Percentiles rank a stretch among this genome's conserved stretches.
phyloP scores from a whole-genome alignment of 352 stramenopile species.

The Pythium folliculosum region DNA sequence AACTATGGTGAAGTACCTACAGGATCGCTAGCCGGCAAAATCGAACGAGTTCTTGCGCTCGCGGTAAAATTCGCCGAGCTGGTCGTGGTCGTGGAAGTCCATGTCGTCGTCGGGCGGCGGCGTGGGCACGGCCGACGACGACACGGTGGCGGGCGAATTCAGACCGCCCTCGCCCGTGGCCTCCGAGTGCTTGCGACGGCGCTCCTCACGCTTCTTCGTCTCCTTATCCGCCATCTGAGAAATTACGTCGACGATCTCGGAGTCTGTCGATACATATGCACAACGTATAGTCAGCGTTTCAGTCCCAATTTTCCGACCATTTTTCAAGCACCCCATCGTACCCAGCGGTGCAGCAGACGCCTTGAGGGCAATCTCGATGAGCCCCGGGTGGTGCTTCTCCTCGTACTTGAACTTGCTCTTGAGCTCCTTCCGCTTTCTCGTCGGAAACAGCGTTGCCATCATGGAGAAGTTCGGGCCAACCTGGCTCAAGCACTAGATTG shows the following conservation, averaged over 20 bases:
- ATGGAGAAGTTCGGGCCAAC: slow-evolving; percentile 86
- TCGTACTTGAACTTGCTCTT: slow-evolving; percentile 90
- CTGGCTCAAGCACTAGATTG: slow-evolving; percentile 65
- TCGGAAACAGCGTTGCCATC: slow-evolving; percentile 85
- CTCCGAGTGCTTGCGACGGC: slow-evolving; percentile 33
- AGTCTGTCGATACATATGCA: slow-evolving; percentile 32
- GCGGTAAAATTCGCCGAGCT: slow-evolving; percentile 47
- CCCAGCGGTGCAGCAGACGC: slow-evolving; percentile 64
- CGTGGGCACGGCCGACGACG: slow-evolving; percentile 27
- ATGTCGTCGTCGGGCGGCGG: slow-evolving; percentile 20
- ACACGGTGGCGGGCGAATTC: slow-evolving; percentile 29
- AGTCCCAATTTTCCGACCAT: background rate
- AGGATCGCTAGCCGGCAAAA: slow-evolving; percentile 46
- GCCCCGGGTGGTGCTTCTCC: slow-evolving; percentile 69
- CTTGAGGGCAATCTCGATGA: slow-evolving; percentile 83
- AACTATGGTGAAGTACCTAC: background rate
- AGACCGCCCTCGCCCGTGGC: slow-evolving; percentile 19
- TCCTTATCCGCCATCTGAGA: slow-evolving; percentile 80
- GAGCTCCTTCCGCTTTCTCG: slow-evolving; percentile 78
- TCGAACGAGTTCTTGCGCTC: slow-evolving; percentile 67
- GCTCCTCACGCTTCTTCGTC: slow-evolving; percentile 51
- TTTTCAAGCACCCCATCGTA: slow-evolving; percentile 10
- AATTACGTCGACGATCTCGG: slow-evolving; percentile 83
- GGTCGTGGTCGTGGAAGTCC: slow-evolving; percentile 27
- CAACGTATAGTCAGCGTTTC: background rate